Evolutionary conservation across 441 rosid species (phyloP), one percentile per base, ranked within the genome.

Genomic region (Biscutella laevigata): DNA sequence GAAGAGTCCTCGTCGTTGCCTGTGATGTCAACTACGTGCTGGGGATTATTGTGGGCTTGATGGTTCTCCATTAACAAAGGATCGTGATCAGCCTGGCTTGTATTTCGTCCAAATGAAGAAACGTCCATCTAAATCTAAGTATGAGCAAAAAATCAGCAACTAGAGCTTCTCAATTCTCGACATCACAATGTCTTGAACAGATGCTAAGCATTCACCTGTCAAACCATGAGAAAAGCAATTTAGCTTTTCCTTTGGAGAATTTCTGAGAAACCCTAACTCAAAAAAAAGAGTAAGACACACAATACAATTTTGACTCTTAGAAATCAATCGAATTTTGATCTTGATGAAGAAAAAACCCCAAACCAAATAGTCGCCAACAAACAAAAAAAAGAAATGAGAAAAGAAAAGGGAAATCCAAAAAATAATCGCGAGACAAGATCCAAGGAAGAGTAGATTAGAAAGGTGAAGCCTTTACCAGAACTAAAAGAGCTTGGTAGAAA

Each of bases 1-100:
- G 80, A 74, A 66, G 77, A 59, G 43, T 67, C 72, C 2, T 61
- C 62, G 7, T 46, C 66, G 21, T 57, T 58, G 39, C 56, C 64
- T 16, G 71, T 47, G 29, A 83, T 66, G 43, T 80, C 74, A 64
- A 83, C 71, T 29, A 76, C 64, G 55, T 76, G 84, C 34, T 80
- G 75, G 16, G 26, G 72, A 41, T 35, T 71, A 25, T 12, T 60
- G 54, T 20, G 64, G 38, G 51, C 48, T 26, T 70, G 63, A 15
- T 52, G 71, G n/a, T n/a, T n/a, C 39, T 83, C 84, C 84, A 78
- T 80, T 33, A 83, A 77, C 71, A 83, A 74, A 52, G 79, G 81
- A 45, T 72, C 63, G 49, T 53, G 73, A 53, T 82, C 86, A 35
- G 71, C 66, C 62, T 57, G 80, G 41, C 17, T 24, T 49, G 40